A percentile compares a stretch with the other conserved stretches of the same genome.
These are phyloP conservation scores for Plasmopara muralis DNA, from an alignment of 352 stramenopile species.

Conservation along the genomic window DNA sequence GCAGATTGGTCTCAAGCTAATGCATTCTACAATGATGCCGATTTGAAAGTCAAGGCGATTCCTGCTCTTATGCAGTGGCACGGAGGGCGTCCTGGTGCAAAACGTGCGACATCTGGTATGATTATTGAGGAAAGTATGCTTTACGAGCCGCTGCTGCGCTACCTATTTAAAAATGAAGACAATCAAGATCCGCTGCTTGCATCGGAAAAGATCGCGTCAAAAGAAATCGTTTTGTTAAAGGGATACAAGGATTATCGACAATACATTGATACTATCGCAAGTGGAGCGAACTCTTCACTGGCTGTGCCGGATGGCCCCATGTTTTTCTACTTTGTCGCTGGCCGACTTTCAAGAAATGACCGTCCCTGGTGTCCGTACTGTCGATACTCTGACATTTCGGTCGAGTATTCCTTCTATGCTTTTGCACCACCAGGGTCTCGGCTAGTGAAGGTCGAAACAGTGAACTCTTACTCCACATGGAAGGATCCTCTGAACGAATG, in stretches of 20 bases:
- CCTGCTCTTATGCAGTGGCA: constrained; percentile 66
- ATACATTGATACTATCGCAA: constrained; percentile 37
- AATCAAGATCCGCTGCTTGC: constrained; percentile 33
- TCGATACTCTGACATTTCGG: constrained; percentile 52
- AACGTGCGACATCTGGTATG: constrained; percentile 51
- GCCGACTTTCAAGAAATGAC: constrained; percentile 49
- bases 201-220: constrained; percentile 32
- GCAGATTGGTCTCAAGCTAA: constrained; percentile 53
- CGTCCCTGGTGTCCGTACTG: constrained; percentile 75
- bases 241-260: constrained; percentile 34
- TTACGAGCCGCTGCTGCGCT: constrained; percentile 57
- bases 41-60: constrained; percentile 61
- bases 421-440: constrained; percentile 49
- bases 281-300: constrained; percentile 18
- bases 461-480: constrained; percentile 55
- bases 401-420: constrained; percentile 71
- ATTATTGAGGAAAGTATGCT: constrained; percentile 47
- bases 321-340: constrained; percentile 67
- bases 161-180: constrained; percentile 66
- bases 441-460: constrained; percentile 49
- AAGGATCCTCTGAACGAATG: constrained; percentile 64
- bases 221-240: constrained; percentile 42
- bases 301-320: constrained; percentile 26
- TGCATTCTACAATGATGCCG: constrained; percentile 47
- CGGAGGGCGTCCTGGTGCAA: constrained; percentile 24